These are phyloP conservation scores for Microascus cirrosus DNA, from an alignment of 2,329 filamentous ascomycete genomes.

Conservation along the genomic window DNA sequence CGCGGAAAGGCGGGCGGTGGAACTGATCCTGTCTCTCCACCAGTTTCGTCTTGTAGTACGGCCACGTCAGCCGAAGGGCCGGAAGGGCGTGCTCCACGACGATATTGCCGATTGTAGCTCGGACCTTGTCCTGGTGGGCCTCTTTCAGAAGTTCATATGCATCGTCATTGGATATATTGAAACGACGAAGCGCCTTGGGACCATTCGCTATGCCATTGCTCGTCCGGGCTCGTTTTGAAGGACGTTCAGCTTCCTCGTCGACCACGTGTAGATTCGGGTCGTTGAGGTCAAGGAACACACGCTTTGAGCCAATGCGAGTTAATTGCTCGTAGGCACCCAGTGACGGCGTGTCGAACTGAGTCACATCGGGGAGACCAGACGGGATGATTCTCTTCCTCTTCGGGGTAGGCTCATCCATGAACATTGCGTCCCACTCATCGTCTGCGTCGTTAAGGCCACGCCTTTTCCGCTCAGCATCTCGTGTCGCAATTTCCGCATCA, in stretches of 20 bases:
- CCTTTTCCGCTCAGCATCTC: background rate
- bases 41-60: slow-evolving; percentile 87
- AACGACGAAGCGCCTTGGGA: slow-evolving; percentile 66
- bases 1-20: slow-evolving; percentile 69
- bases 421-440: slow-evolving; percentile 54
- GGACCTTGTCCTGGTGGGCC: slow-evolving; percentile 92
- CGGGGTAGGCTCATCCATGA: slow-evolving; percentile 37
- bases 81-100: slow-evolving; percentile 93
- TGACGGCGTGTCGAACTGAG: slow-evolving; percentile 52
- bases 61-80: slow-evolving; percentile 82
- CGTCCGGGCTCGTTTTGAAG: slow-evolving; percentile 46
- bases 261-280: slow-evolving; percentile 82
- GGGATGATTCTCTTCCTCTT: slow-evolving; percentile 60
- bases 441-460: slow-evolving; percentile 27
- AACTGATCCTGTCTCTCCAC: slow-evolving; percentile 66
- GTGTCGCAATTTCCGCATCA: background rate
- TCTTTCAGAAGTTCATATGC: slow-evolving; percentile 94
- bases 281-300: slow-evolving; percentile 74
- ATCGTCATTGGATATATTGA: slow-evolving; percentile 94
- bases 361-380: slow-evolving; percentile 46
- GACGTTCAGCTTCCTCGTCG: slow-evolving; percentile 54
- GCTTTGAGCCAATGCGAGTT: slow-evolving; percentile 63
- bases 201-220: slow-evolving; percentile 55
- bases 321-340: slow-evolving; percentile 72
- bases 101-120: slow-evolving; percentile 81